Base-by-base conservation (phyloP, 1,139 yeast species). In the Geotrichum bryndzae region DNA sequence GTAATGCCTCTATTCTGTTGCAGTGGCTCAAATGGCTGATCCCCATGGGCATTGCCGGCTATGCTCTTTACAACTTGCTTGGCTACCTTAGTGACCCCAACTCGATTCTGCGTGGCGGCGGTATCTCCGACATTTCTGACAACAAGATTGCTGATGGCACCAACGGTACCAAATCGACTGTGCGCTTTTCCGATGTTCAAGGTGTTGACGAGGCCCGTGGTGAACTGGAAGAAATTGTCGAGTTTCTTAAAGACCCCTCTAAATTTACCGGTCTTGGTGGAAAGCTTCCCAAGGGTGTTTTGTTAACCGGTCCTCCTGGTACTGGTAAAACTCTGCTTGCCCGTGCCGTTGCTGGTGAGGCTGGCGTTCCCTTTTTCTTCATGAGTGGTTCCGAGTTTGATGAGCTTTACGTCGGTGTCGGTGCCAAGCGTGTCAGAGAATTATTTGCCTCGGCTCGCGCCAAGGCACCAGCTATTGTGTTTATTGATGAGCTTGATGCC, bases 351-450 rank as follows among this genome's bases (percentile, higher is more conserved):
- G 99, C 99, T 11, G 99, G 99, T 64, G 99, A 95, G 76, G 99
- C 99, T 1, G 99, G 97, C 57, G 99, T 94, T 38, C 99, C 98
- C 35, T 95, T 95, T 73, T 94, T 94, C 76, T 94, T 92, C 76
- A 92, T 94, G 98, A 88, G 96, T 3, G 99, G 99, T 58, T 90
- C 97, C 1, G 99, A 95, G 75, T 95, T 95, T 73, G 99, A 95
- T 74, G 99, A 95, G 74, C 83, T 95, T 67, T 95, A 92, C 70
- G 99, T 95, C 48, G 99, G 99, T 73, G 99, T 95, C 51, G 99
- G 99, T 73, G 99, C 99, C 63, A 94, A 92, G 76, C 84, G 99
- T 73, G 95, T 95, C 61, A 85, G 99, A 68, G 99, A 95, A 72
- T 81, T 95, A 67, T 95, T 95, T 71, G 80, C 86, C 11, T 96